These are phyloP conservation scores for Salix koriyanagi DNA, from an alignment of 345 rosid genomes.

Conservation along the genomic window DNA sequence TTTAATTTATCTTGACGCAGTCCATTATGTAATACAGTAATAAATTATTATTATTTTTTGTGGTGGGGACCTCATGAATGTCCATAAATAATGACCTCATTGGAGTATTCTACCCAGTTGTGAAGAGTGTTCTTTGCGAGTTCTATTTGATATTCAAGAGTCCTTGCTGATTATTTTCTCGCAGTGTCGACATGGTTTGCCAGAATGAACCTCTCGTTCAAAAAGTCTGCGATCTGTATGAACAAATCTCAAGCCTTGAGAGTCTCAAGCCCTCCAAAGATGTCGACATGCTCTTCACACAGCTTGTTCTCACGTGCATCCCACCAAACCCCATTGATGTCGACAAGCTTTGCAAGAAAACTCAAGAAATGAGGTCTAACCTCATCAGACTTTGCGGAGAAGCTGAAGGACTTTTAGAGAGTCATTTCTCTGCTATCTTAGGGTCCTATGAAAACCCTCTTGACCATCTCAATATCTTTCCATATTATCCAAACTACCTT, in stretches of 20 bases:
- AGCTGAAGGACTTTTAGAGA: constrained; percentile 68
- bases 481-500: constrained; percentile 75
- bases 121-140: background rate
- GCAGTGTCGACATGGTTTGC: constrained; percentile 85
- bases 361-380: constrained; percentile 65
- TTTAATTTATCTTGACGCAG: too few relatives aligned
- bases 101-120: constrained; percentile 11
- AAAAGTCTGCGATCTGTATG: constrained; percentile 50
- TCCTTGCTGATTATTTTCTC: constrained; percentile 11
- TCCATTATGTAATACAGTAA: too few relatives aligned
- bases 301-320: constrained; percentile 75
- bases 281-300: constrained; percentile 77
- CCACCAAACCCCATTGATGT: constrained; percentile 76
- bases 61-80: constrained; percentile 6
- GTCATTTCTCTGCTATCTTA: constrained; percentile 61
- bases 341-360: constrained; percentile 42
- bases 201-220: constrained; percentile 51
- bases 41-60: too few relatives aligned
- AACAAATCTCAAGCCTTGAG: constrained; percentile 64
- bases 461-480: constrained; percentile 58
- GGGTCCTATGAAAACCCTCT: constrained; percentile 66
- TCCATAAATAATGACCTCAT: constrained; percentile 31
- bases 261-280: constrained; percentile 67
- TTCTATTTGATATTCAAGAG: background rate
- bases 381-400: constrained; percentile 70